Evolutionary conservation across 2,329 filamentous ascomycete species (phyloP).

Genomic region (Talaromyces marneffei): DNA sequence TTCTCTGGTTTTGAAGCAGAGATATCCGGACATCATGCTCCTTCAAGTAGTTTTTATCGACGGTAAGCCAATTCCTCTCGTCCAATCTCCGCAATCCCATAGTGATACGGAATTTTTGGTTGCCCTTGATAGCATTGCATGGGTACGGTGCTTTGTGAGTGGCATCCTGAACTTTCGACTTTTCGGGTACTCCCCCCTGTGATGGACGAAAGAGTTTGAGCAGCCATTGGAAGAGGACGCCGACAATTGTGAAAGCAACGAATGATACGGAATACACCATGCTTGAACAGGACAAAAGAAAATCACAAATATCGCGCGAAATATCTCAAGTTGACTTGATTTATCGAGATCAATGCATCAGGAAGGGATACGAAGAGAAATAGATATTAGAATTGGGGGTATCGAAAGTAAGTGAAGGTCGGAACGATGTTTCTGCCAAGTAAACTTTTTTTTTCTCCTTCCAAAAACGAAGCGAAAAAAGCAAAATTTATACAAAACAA

Average conservation of each 20-base stretch:
- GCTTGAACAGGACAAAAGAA: conserved; percentile 14
- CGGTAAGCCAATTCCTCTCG: conserved; percentile 43
- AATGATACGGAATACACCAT: conserved; percentile 32
- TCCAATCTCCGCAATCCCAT: conserved; percentile 47
- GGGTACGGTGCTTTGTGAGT: conserved; percentile 35
- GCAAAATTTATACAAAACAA: conserved; percentile 11
- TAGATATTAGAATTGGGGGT: not conserved
- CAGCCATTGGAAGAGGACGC: conserved; percentile 24
- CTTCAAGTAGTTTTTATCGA: conserved; percentile 43
- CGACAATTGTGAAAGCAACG: conserved; percentile 25
- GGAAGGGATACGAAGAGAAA: not conserved
- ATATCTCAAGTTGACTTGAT: not conserved
- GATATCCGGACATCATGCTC: conserved; percentile 39
- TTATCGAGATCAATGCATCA: not conserved
- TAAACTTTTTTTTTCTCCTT: not conserved
- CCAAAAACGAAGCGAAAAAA: conserved; percentile 5
- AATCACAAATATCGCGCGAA: not conserved
- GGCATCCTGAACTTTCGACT: conserved; percentile 20
- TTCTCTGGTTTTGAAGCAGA: conserved; percentile 35
- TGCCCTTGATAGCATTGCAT: conserved; percentile 33
- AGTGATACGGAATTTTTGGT: conserved; percentile 38
- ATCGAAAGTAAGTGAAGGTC: not conserved
- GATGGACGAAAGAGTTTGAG: conserved; percentile 16
- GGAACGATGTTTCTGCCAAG: not conserved
- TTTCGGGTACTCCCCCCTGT: not conserved